Evolutionary conservation across 805 yeast species (phyloP), one percentile per base, ranked within the genome.

Genomic region (Millerago galiae): DNA sequence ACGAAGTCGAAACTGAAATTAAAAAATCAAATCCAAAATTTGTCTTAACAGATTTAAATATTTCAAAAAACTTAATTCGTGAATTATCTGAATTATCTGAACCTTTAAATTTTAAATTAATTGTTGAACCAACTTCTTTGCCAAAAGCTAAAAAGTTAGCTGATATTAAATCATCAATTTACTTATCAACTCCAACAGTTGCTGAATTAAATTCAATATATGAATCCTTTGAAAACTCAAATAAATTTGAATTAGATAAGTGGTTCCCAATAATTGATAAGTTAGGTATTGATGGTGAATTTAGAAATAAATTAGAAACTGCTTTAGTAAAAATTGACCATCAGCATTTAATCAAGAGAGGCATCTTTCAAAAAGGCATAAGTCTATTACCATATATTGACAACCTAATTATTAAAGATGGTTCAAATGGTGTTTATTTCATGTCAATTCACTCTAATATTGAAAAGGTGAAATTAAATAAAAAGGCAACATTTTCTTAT

Each of bases 211-310:
- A 61, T 5, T 55, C 76, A 1, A 71, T 89, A 31, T 75, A 73
- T 58, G 66, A 66, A 7, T 58, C 77, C 8, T 76, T 85, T 51
- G 62, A 56, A 6, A 44, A 54, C 1, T 70, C 61, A 4, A 69
- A 65, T 9, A 57, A 58, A 38, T 71, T 72, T 48, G 81, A 79
- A 47, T 55, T 69, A 21, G 81, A 79, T 38, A 49, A 59, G 3
- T 89, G 96, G 96, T 88, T 88, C 60, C 82, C 84, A 1, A 65
- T 78, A 2, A 59, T 88, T 12, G 95, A 87, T 51, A 54, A 72
- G 1, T 59, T 85, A 21, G 77, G 77, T 1, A 52, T 78, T 5
- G 71, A 72, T 47, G 57, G 71, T 0, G 53, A 52, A 1, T 68
- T 80, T 45, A 61, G 83, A 40, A 70, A 69, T 17, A 64, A 65